phyloP scores from a whole-genome alignment of 352 stramenopile species.

The Phytophthora pseudosyringae region DNA sequence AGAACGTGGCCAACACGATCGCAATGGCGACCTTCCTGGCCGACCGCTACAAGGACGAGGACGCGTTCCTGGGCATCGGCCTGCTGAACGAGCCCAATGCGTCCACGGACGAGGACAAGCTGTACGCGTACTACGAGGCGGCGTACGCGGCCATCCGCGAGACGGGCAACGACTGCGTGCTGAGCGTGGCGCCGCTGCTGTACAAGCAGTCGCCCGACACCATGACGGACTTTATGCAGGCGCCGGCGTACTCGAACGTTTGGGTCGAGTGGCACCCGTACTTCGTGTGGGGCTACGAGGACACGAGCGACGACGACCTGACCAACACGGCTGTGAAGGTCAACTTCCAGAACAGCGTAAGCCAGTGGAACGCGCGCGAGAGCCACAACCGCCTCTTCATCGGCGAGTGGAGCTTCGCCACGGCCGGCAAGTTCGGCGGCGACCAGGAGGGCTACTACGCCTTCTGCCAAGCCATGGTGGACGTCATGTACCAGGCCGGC shows the following conservation, averaged over 20 bases:
- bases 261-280: slow-evolving; percentile 88
- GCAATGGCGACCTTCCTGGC: slow-evolving; percentile 57
- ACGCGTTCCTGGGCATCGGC: slow-evolving; percentile 71
- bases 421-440: slow-evolving; percentile 57
- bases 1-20: slow-evolving; percentile 69
- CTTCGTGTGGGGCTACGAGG: slow-evolving; percentile 82
- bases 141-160: slow-evolving; percentile 70
- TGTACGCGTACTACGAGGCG: slow-evolving; percentile 78
- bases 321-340: slow-evolving; percentile 49
- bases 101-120: slow-evolving; percentile 44
- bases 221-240: slow-evolving; percentile 59
- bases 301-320: slow-evolving; percentile 52
- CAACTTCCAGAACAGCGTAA: slow-evolving; percentile 48
- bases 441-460: slow-evolving; percentile 51
- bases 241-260: slow-evolving; percentile 60
- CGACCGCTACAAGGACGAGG: slow-evolving; percentile 64
- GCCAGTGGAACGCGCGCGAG: slow-evolving; percentile 44
- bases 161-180: slow-evolving; percentile 67
- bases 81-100: slow-evolving; percentile 72
- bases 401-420: slow-evolving; percentile 57
- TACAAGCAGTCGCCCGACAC: slow-evolving; percentile 56
- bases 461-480: slow-evolving; percentile 56
- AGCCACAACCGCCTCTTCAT: slow-evolving; percentile 55
- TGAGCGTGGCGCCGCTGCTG: slow-evolving; percentile 60
- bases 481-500: slow-evolving; percentile 58